Evolutionary conservation across 1,284 basidiomycete genomes (phyloP), one percentile per base, ranked within the genome.

Genomic region (Inonotus hispidus): DNA sequence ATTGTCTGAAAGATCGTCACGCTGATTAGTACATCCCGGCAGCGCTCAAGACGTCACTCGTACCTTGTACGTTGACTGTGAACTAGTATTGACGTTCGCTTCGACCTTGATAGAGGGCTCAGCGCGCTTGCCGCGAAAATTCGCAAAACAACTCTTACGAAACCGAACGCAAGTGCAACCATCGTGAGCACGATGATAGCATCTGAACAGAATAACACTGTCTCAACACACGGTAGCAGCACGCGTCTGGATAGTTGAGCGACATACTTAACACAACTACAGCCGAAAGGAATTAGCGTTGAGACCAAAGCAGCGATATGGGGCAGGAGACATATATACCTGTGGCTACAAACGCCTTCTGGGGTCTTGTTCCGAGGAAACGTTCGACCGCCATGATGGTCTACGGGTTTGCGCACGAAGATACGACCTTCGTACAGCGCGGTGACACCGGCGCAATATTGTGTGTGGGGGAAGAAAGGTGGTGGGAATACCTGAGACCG

Each of bases 1-100:
- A 92, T 71, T n/a, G 90, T 92, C 87, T 92, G 58, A 50, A 60
- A 27, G 50, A 52, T 52, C 32, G 14, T 13, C 46, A 49, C 7
- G 46, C 23, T 49, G 13, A 27, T 52, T 16, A 52, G 50, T 27
- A n/a, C 32, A 32, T 52, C 32, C 32, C 35, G 13, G 4, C 16
- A 2, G 32, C 27, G 27, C 29, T 8, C 16, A 35, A 35, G 32
- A 19, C 32, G 25, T 52, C 7, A 52, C 35, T 60, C 69, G 25
- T 61, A 83, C 87, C 75, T 86, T 87, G 73, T 85, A 85, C 65
- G 74, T 69, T 3, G 70, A 14, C 1, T 41, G 8, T 37, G 59
- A 53, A 45, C 71, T 70, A 56, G 87, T 78, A 35, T 74, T 71
- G 35, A 85, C 79, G 64, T 80, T 67, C 41, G 77, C 72, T 59